Evolutionary conservation across 805 yeast species (phyloP).

Genomic region (Pichia deserticola): DNA sequence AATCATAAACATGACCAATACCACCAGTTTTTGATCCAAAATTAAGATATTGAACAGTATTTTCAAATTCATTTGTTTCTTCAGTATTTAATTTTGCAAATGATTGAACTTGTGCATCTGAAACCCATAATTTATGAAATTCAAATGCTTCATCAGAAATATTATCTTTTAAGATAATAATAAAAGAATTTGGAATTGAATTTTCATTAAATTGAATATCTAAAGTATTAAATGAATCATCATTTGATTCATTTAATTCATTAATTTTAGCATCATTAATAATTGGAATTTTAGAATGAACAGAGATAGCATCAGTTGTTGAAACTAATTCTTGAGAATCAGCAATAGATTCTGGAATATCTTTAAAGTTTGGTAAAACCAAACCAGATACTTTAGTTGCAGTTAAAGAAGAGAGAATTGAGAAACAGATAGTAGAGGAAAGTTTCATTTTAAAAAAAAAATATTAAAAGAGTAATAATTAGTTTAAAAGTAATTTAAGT

Average conservation of each 20-base stretch:
- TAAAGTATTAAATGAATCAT: slow-evolving; percentile 26
- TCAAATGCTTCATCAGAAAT: slow-evolving; percentile 44
- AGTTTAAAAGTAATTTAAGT: neutral
- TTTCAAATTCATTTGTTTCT: slow-evolving; percentile 25
- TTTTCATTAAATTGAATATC: slow-evolving; percentile 44
- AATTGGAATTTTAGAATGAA: neutral
- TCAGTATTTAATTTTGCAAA: slow-evolving; percentile 22
- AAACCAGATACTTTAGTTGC: slow-evolving; percentile 13
- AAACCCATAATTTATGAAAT: slow-evolving; percentile 64
- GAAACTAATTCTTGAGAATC: slow-evolving; percentile 27
- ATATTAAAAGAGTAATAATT: too few relatives aligned
- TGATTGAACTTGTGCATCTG: slow-evolving; percentile 40
- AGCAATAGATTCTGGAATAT: slow-evolving; percentile 9
- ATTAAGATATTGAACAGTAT: slow-evolving; percentile 18
- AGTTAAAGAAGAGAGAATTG: slow-evolving; percentile 13
- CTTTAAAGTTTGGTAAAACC: slow-evolving; percentile 15
- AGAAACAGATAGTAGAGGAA: slow-evolving; percentile 9
- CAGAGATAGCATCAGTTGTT: neutral
- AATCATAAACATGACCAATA: slow-evolving; percentile 51
- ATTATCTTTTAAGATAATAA: slow-evolving; percentile 72
- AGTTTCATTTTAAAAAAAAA: slow-evolving; percentile 11
- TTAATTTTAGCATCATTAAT: slow-evolving; percentile 11
- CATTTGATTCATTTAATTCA: slow-evolving; percentile 7
- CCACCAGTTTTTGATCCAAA: slow-evolving; percentile 36
- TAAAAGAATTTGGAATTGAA: slow-evolving; percentile 67